These are phyloP conservation scores for Heimioporus sp. DNA, from an alignment of 768 basidiomycete species.

Conservation along the genomic window DNA sequence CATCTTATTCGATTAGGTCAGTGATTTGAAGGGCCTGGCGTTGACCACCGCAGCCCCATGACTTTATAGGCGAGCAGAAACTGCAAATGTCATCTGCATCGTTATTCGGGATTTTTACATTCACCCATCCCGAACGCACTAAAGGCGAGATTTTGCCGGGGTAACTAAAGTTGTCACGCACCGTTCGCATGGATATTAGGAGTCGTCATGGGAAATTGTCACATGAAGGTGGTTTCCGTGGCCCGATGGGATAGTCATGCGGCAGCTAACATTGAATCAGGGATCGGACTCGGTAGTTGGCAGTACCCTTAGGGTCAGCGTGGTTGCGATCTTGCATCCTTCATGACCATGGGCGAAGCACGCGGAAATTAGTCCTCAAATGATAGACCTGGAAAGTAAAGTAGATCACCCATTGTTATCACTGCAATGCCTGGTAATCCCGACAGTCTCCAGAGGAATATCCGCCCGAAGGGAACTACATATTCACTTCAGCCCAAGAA, in stretches of 20 bases:
- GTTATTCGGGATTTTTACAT: background rate
- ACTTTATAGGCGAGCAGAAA: conserved; percentile 5
- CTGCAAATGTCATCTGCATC: background rate
- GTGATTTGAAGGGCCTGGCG: background rate
- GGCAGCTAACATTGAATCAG: background rate
- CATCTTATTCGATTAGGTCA: conserved; percentile 5
- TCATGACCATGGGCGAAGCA: background rate
- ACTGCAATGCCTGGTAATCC: background rate
- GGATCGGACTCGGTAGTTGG: background rate
- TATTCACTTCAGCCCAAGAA: background rate
- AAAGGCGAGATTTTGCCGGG: background rate
- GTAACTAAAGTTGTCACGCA: background rate
- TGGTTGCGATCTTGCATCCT: background rate
- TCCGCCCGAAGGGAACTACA: background rate
- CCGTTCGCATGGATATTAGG: conserved; percentile 4
- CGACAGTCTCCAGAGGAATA: conserved; percentile 3
- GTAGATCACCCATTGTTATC: background rate
- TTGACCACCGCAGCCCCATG: background rate
- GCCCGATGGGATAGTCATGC: background rate
- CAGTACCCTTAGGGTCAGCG: background rate
- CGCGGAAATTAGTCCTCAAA: background rate
- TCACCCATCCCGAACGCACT: background rate
- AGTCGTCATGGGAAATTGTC: background rate
- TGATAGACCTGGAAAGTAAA: background rate
- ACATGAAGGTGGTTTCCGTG: conserved; percentile 1